Evolutionary conservation across 352 stramenopile genomes (phyloP), one percentile per base, ranked within the genome.

Genomic region (Pythium rhizo-oryzae): DNA sequence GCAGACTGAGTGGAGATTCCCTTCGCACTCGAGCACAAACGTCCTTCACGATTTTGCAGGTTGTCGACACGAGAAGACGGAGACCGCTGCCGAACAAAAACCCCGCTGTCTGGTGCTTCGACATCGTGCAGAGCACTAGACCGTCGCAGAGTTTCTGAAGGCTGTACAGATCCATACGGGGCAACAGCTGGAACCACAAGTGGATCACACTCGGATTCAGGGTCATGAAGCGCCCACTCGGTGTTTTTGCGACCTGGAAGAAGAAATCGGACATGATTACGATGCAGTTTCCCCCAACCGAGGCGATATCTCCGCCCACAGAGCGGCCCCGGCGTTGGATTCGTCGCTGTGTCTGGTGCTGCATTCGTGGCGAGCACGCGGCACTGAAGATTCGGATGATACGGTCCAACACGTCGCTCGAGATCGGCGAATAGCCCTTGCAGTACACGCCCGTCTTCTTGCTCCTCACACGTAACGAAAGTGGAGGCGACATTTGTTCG

Each of bases 361-460:
- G 59, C 13, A 23, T 33, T 11, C 44, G 63, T 15, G 52, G 58
- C 9, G 30, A 49, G 50, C 68, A 70, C 4, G 57, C 62, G 2
- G 6, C 35, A 1, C 28, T 46, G 30, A 75, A 69, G 21, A 72
- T 69, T 8, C 54, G 51, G n/a, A 75, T 16, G 30, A 75, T 71
- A 16, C 50, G 44, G 9, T 66, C 28, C 21, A 69, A 39, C 11
- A 65, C 33, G 4, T 62, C 64, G 2, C 37, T 19, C 7, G 59
- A 47, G 1, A 25, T 7, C 0, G 69, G 69, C 15, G 69, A 68
- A 9, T 58, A 56, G 24, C 69, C 69, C 8, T 55, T 46, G 50
- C 63, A 72, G 44, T 66, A 75, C 15, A 75, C 63, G 2, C 69
- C 69, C 4, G 35, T 69, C 8, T 50, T 61, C 44, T 75, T 75